These are phyloP conservation scores for Colletotrichum simmondsii DNA, from an alignment of 2,329 filamentous ascomycete species.

Conservation along the genomic window DNA sequence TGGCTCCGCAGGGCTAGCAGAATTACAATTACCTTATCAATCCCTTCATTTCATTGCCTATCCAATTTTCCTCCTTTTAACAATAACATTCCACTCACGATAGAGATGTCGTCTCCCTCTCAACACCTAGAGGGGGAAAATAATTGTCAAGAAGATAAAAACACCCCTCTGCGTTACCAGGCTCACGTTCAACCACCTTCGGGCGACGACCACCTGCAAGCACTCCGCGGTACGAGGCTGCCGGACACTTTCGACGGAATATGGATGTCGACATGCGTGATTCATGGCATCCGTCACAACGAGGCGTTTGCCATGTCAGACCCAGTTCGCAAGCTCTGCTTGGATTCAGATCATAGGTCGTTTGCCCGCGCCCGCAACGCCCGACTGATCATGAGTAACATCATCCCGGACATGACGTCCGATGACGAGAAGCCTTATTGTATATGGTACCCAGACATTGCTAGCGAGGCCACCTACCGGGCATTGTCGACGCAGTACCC, in stretches of 20 bases:
- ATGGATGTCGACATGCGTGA: neutral
- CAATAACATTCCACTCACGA: too few species aligned
- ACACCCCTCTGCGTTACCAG: too few species aligned
- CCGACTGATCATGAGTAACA: slow-evolving; percentile 49
- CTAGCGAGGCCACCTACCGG: slow-evolving; percentile 49
- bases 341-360: neutral
- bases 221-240: neutral
- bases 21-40: too few species aligned
- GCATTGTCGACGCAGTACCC: slow-evolving; percentile 45
- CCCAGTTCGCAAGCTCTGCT: slow-evolving; percentile 2
- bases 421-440: slow-evolving; percentile 49
- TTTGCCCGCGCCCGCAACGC: slow-evolving; percentile 40
- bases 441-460: slow-evolving; percentile 52
- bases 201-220: neutral
- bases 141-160: too few species aligned
- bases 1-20: too few species aligned
- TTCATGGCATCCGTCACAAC: neutral
- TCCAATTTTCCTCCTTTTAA: too few species aligned
- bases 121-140: too few species aligned
- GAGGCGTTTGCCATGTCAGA: slow-evolving; percentile 3
- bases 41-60: too few species aligned
- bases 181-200: neutral
- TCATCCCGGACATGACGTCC: slow-evolving; percentile 40
- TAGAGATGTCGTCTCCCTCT: too few species aligned
- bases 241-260: neutral